A percentile compares a stretch with the other conserved stretches of the same genome.
Evolutionary conservation across 805 yeast genomes (phyloP).

Genomic region (Zygotorulaspora danielsina): DNA sequence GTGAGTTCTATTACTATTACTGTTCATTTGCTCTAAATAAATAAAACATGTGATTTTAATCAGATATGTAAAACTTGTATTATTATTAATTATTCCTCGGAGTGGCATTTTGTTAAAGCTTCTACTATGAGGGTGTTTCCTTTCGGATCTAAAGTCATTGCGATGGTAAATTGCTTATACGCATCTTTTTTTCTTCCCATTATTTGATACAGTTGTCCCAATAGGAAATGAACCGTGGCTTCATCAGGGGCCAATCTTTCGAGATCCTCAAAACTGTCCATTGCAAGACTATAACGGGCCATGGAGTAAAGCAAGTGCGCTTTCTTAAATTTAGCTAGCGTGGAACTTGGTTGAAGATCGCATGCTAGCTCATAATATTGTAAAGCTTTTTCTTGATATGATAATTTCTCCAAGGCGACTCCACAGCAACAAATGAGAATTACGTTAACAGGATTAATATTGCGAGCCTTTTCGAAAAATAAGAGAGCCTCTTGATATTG

Average conservation of each 20-base stretch:
- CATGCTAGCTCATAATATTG: constrained; percentile 79
- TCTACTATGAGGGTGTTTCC: constrained; percentile 82
- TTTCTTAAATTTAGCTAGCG: constrained; percentile 81
- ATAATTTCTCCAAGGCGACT: constrained; percentile 78
- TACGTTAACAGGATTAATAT: constrained; percentile 85
- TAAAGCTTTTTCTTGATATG: constrained; percentile 65
- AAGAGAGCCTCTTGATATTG: constrained; percentile 77
- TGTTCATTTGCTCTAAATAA: background rate
- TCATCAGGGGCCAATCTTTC: constrained; percentile 86
- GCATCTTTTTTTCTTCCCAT: constrained; percentile 74
- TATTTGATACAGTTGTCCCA: constrained; percentile 81
- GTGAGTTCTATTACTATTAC: too few species aligned
- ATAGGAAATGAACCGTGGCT: constrained; percentile 82
- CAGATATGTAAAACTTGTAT: constrained; percentile 4
- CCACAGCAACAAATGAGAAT: constrained; percentile 91
- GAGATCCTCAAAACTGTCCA: constrained; percentile 68
- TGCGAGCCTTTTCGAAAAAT: constrained; percentile 81
- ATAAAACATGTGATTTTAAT: constrained; percentile 5
- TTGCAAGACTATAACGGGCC: constrained; percentile 67
- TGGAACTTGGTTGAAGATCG: constrained; percentile 76
- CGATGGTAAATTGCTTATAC: constrained; percentile 78
- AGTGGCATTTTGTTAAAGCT: constrained; percentile 58
- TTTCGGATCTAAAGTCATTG: constrained; percentile 87
- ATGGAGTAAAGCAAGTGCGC: constrained; percentile 74
- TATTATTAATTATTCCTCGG: constrained; percentile 21